Percentiles rank a stretch among this genome's conserved stretches.
Conservation (phyloP, 768 basidiomycete genomes). For the Naematelia encephala region DNA sequence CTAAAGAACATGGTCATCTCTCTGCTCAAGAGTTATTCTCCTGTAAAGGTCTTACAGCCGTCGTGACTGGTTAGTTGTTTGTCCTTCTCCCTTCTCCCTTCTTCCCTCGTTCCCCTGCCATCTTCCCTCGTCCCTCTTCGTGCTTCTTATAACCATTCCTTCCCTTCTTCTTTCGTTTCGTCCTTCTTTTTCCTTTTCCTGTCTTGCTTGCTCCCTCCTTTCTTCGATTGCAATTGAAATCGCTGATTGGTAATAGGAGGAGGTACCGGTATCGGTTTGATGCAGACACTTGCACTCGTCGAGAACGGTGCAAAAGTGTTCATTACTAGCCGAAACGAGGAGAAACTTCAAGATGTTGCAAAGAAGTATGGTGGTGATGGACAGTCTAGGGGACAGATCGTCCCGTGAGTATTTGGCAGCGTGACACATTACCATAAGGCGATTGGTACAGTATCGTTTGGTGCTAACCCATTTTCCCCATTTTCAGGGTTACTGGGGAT, state of each 20-base stretch:
- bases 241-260: constrained; percentile 8
- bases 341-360: constrained; percentile 36
- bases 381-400: constrained; percentile 24
- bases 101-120: too few species aligned
- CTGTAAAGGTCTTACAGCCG: constrained; percentile 34
- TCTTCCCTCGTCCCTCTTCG: too few species aligned
- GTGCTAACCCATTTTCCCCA: too few species aligned
- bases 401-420: too few species aligned
- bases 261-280: constrained; percentile 37
- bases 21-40: constrained; percentile 31
- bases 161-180: too few species aligned
- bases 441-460: too few species aligned
- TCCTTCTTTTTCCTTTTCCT: too few species aligned
- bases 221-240: background rate
- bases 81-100: too few species aligned
- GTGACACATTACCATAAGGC: background rate
- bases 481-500: background rate
- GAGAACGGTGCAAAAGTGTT: constrained; percentile 40
- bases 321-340: constrained; percentile 29
- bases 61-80: constrained; percentile 38
- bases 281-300: constrained; percentile 35
- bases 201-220: too few species aligned
- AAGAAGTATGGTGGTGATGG: constrained; percentile 36
- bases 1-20: constrained; percentile 33
- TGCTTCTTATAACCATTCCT: too few species aligned